phyloP scores from a whole-genome alignment of 345 rosid species.

The Eucalyptus viminalis region DNA sequence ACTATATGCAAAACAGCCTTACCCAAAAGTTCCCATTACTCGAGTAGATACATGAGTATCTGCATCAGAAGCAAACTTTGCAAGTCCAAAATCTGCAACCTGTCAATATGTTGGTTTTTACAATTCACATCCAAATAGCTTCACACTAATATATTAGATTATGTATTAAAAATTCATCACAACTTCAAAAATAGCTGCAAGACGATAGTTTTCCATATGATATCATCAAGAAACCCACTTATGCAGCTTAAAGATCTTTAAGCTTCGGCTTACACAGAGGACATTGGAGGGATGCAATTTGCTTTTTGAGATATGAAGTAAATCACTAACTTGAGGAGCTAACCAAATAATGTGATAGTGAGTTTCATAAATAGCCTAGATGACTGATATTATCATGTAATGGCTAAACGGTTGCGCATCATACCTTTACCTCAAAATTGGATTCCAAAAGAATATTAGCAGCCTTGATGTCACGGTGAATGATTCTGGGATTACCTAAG shows the following conservation, averaged over 20 bases:
- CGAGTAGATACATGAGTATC: constrained; percentile 85
- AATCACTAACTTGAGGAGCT: background rate
- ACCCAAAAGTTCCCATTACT: constrained; percentile 95
- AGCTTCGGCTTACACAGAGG: background rate
- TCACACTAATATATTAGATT: no score
- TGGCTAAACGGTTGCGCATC: background rate
- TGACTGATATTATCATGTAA: background rate
- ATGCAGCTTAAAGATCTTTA: background rate
- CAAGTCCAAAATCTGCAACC: constrained; percentile 96
- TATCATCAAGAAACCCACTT: background rate
- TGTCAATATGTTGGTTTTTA: background rate
- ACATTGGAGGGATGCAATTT: background rate
- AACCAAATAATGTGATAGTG: background rate
- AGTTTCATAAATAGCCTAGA: background rate
- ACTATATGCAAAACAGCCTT: background rate
- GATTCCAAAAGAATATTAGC: no score
- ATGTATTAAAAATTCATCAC: background rate
- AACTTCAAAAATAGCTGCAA: background rate
- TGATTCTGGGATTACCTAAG: no score
- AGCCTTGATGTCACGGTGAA: no score
- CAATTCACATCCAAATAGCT: background rate
- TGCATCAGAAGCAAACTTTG: constrained; percentile 49
- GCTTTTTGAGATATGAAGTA: background rate
- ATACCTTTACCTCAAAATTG: no score
- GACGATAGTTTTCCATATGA: background rate